Base-by-base conservation (phyloP, 441 rosid species). In the Flueggea neowawraea region DNA sequence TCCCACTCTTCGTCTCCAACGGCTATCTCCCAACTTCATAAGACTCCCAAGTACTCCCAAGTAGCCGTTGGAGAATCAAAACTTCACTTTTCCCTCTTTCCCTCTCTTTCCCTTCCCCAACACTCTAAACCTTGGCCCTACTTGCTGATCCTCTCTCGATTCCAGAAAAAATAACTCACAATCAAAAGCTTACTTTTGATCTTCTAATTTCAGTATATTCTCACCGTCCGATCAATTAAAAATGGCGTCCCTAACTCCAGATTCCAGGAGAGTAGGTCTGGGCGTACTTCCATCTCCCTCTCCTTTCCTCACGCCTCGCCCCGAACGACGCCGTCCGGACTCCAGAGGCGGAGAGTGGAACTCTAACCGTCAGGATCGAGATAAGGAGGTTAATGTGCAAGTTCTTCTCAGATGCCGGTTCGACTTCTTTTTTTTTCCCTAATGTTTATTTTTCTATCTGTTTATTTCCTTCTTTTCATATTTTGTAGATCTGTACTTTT, bases 281-380 rank as follows among this genome's bases (percentile, higher is more conserved):
- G 97, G 97, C 31, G 69, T 94, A 55, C 63, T 68, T 4, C 82
- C 98, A 10, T 88, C 97, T 67, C 98, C 98, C 5, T 54, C 80
- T 22, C 97, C 97, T 22, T 94, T 94, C 70, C 70, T 87, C 61
- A 94, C 97, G 39, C 97, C 97, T 17, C 87, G 98, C 0, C 95
- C 84, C 1, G 97, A 94, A 75, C 72, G 94, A 63, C 88, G 95
- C 57, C 87, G 97, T 12, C 67, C 59, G 0, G 97, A 93, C 54
- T 76, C 82, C 1, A 77, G 86, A 66, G 72, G 69, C 2, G 48
- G 74, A 9, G 93, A 87, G 4, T 78, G 86, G 86, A 66, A 66
- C 71, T 66, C 71, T 6, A 78, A 22, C 55, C 89, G 97, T 48
- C 87, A 73, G 32, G 97, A 94, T 12, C 82, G 82, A 74, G 95